phyloP scores from a whole-genome alignment of 164 flowering plant species.

The Magnolia changhungtana region DNA sequence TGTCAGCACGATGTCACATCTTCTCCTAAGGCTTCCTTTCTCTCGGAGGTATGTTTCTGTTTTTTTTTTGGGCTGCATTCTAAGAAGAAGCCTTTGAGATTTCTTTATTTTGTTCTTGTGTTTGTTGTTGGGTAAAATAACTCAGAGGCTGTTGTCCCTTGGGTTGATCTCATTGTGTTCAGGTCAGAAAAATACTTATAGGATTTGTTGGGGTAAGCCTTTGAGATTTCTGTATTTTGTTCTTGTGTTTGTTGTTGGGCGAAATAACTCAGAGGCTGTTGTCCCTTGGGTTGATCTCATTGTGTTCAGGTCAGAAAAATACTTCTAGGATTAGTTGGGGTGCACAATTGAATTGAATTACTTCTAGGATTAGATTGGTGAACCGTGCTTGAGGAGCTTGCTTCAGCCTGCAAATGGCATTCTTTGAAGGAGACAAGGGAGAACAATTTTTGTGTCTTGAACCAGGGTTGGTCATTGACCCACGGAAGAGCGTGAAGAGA shows the following conservation, averaged over 20 bases:
- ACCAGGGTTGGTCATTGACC: too few species aligned
- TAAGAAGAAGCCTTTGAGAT: not conserved
- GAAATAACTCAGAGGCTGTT: not conserved
- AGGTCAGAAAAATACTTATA: too few species aligned
- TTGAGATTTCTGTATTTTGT: not conserved
- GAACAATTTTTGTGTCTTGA: too few species aligned
- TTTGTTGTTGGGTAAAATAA: not conserved
- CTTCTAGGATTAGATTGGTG: too few species aligned
- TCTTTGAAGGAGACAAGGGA: too few species aligned
- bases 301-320: not conserved
- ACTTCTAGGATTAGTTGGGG: too few species aligned
- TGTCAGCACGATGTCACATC: slow-evolving; percentile 57
- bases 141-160: not conserved
- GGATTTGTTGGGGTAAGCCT: not conserved
- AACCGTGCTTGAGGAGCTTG: too few species aligned
- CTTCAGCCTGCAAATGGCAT: too few species aligned
- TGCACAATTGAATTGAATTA: too few species aligned
- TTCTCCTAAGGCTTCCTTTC: slow-evolving; percentile 69
- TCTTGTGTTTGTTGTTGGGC: not conserved
- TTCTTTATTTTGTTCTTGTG: not conserved
- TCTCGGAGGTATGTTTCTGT: slow-evolving; percentile 53
- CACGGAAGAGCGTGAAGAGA: too few species aligned
- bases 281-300: not conserved
- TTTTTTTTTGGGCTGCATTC: not conserved
- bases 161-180: not conserved